Percentiles rank a stretch among this genome's conserved stretches.
Evolutionary conservation across 1,284 basidiomycete genomes (phyloP).

Genomic region (Leccinum griseonigrum): DNA sequence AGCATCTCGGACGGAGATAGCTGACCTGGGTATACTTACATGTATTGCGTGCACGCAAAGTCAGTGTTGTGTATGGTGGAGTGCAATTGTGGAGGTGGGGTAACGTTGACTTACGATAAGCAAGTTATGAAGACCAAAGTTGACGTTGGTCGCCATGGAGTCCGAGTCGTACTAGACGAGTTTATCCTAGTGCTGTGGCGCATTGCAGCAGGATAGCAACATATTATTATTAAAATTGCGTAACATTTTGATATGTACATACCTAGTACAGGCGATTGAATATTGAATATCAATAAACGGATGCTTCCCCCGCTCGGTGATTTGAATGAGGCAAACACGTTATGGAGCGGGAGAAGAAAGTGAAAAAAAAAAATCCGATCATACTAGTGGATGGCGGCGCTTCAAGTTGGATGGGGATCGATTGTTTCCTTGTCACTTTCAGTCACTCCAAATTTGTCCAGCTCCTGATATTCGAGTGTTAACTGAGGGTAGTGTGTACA

Average conservation of each 20-base stretch:
- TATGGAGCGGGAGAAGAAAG: background rate
- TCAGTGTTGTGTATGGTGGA: background rate
- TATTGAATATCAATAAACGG: background rate
- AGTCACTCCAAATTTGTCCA: background rate
- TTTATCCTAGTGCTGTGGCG: background rate
- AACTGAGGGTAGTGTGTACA: background rate
- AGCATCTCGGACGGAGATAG: conserved; percentile 11
- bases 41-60: background rate
- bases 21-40: background rate
- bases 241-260: background rate
- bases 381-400: no score
- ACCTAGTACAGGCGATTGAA: background rate
- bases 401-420: no score
- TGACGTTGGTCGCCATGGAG: background rate
- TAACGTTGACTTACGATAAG: background rate
- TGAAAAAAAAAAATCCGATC: no score
- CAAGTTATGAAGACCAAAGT: background rate
- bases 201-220: background rate
- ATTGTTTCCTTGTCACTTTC: no score
- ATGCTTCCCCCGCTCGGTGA: background rate
- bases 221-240: no score
- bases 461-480: background rate
- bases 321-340: background rate
- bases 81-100: background rate
- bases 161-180: background rate